Evolutionary conservation across 2,329 filamentous ascomycete species (phyloP).

Genomic region (Tolypocladium inflatum): DNA sequence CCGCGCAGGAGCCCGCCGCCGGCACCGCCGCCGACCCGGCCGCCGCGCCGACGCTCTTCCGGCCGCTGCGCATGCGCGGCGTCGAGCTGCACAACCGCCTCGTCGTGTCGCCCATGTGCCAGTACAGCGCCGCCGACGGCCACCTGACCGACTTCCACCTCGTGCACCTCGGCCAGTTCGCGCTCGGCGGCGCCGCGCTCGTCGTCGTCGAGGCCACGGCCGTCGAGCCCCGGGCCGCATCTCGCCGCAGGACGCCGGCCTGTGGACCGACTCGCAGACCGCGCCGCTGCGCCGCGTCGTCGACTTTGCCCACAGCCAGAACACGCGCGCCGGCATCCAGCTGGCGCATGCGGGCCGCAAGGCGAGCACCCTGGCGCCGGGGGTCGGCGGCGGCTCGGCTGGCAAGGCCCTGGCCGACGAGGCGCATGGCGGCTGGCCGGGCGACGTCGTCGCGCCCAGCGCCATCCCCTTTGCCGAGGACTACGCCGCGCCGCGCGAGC

Average conservation of each 20-base stretch:
- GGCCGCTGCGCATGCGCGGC: conserved; percentile 43
- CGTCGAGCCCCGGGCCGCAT: conserved; percentile 72
- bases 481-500: conserved; percentile 53
- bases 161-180: conserved; percentile 71
- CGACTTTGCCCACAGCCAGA: conserved; percentile 73
- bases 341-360: conserved; percentile 72
- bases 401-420: conserved; percentile 42
- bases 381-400: conserved; percentile 43
- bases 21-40: conserved; percentile 33
- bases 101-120: conserved; percentile 53
- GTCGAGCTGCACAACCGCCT: conserved; percentile 47
- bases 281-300: conserved; percentile 59
- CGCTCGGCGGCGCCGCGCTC: conserved; percentile 64
- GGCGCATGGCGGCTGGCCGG: conserved; percentile 45
- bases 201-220: conserved; percentile 71
- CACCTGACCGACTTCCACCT: conserved; percentile 75
- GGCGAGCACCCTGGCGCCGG: conserved; percentile 51
- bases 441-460: conserved; percentile 42
- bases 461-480: conserved; percentile 49
- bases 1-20: conserved; percentile 40
- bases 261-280: conserved; percentile 82
- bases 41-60: conserved; percentile 43
- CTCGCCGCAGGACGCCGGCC: conserved; percentile 66
- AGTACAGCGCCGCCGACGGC: conserved; percentile 47
- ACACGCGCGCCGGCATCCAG: conserved; percentile 69